Percentiles rank a stretch among this genome's conserved stretches.
Evolutionary conservation across 225 moss, liverwort and hornwort genomes (phyloP).

Genomic region (Ulota crispa): DNA sequence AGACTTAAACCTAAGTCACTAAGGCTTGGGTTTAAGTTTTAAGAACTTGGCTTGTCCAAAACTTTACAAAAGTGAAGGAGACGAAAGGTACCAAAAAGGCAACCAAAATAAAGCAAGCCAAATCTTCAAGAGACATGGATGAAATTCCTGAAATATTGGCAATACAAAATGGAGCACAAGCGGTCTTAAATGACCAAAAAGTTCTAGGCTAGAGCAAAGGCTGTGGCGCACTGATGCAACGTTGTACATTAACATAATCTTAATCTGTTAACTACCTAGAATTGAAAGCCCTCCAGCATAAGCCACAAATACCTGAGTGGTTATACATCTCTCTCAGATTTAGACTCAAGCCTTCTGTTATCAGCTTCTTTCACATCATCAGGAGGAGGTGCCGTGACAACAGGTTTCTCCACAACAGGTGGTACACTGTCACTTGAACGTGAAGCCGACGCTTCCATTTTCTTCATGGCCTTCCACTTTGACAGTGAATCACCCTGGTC

Average conservation of each 20-base stretch:
- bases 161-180: no score
- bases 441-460: slow-evolving; percentile 5
- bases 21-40: no score
- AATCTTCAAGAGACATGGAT: no score
- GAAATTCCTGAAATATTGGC: no score
- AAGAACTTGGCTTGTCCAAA: no score
- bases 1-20: no score
- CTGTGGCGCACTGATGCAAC: neutral
- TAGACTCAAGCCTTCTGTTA: slow-evolving; percentile 27
- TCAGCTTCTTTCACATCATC: slow-evolving; percentile 40
- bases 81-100: no score
- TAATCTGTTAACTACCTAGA: neutral
- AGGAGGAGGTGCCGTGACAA: neutral
- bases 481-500: slow-evolving; percentile 36
- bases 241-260: neutral
- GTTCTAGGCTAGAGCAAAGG: no score
- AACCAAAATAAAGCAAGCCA: no score
- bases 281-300: neutral
- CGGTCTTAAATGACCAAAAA: no score
- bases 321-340: slow-evolving; percentile 12
- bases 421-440: neutral
- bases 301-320: neutral
- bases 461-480: slow-evolving; percentile 43
- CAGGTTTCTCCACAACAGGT: slow-evolving; percentile 1
- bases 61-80: no score